phyloP scores from a whole-genome alignment of 2,329 filamentous ascomycete species.

The Gnomoniopsis sp. region DNA sequence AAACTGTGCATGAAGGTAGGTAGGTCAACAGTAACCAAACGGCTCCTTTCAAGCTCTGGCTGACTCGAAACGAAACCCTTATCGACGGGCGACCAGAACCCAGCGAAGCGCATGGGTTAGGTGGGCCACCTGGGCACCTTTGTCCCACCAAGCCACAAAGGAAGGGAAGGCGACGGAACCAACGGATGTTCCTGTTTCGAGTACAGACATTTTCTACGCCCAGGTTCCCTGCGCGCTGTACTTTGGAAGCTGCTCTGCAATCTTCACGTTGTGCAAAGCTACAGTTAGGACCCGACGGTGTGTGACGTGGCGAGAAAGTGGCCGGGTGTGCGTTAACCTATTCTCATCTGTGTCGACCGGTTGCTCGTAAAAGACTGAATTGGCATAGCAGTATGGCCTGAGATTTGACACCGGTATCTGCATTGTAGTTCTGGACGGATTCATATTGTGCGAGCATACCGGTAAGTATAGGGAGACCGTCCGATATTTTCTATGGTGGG shows the following conservation, averaged over 20 bases:
- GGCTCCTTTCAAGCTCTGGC: neutral
- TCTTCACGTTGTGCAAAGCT: constrained; percentile 5
- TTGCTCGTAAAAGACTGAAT: neutral
- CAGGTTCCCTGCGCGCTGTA: constrained; percentile 1
- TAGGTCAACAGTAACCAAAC: neutral
- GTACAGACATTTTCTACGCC: constrained; percentile 12
- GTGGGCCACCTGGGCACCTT: neutral
- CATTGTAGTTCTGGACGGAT: too few species aligned
- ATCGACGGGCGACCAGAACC: neutral
- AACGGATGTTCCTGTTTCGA: constrained; percentile 12
- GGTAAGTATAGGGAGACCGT: neutral
- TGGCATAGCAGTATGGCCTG: too few species aligned
- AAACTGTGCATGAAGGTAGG: neutral
- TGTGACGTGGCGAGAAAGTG: constrained; percentile 7
- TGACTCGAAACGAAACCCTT: neutral
- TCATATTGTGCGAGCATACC: constrained; percentile 10
- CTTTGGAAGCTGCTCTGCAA: constrained; percentile 1
- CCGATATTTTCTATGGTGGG: neutral
- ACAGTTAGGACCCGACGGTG: constrained; percentile 15
- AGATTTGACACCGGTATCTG: neutral
- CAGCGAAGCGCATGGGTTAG: neutral
- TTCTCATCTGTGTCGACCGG: neutral
- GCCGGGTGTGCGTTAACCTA: neutral
- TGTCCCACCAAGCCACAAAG: constrained; percentile 6
- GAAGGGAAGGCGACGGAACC: constrained; percentile 1